Evolutionary conservation across 176 grass and related monocot species (phyloP), one percentile per base, ranked within the genome.

Genomic region (Lolium rigidum): DNA sequence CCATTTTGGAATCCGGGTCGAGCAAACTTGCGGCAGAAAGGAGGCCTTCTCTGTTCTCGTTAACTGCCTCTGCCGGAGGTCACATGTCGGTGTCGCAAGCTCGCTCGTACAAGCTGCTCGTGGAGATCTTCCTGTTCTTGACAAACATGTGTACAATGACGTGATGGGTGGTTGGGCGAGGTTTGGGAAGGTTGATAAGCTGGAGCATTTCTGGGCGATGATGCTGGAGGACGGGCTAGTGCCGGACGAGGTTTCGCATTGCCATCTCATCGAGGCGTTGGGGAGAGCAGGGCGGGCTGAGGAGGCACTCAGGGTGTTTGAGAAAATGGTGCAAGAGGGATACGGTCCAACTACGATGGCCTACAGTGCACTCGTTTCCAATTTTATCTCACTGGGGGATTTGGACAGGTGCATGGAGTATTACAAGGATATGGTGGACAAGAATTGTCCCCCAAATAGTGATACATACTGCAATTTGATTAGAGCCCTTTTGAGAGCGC

Each of bases 81-180:
- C 93, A 0, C 95, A 98, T 84, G 86, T 94, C 16, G 75, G 88
- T 6, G 46, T 94, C 16, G 95, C 95, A 13, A 92, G 74, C 70
- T 85, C 83, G 1, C 83, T 88, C 10, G 81, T 98, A 35, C 87
- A 90, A 14, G 82, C 63, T 0, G 60, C 84, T 65, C 89, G 49
- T 60, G 78, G 76, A 48, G 70, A 89, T 60, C 71, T 81, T 18
- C 75, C 84, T 39, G 26, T 14, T 81, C 91, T 89, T 16, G 89
- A 92, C 74, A 86, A 56, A 37, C 20, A 46, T 28, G 81, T 82
- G 6, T 98, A 98, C 63, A 90, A 98, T 86, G 80, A 77, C 26
- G 89, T 98, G 57, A 87, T 98, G 48, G 86, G 80, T 64, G 91
- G 95, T 26, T 95, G 93, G 95, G 93, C 95, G 1, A 95, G 92